phyloP scores from a whole-genome alignment of 441 rosid species.

The Erodium trifolium region DNA sequence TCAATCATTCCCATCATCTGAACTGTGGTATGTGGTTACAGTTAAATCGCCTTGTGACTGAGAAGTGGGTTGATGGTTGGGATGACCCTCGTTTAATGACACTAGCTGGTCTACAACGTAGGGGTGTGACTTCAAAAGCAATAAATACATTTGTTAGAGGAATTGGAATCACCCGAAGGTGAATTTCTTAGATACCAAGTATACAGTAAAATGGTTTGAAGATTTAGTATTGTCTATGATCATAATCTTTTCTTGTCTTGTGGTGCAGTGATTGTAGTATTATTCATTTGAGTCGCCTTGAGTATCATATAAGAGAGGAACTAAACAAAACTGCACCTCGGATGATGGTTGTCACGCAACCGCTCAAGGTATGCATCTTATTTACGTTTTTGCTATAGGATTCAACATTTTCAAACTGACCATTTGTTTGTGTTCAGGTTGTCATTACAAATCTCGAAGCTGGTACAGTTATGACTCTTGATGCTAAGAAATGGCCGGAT shows the following conservation, averaged over 20 bases:
- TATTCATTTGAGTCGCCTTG: constrained; percentile 81
- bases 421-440: constrained; percentile 31
- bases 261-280: constrained; percentile 70
- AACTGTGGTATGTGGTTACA: constrained; percentile 25
- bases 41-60: constrained; percentile 76
- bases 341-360: constrained; percentile 73
- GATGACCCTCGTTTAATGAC: constrained; percentile 99
- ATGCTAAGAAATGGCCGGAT: constrained; percentile 94
- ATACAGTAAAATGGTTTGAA: background rate
- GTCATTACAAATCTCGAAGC: constrained; percentile 73
- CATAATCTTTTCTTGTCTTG: constrained; percentile 14
- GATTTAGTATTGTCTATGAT: constrained; percentile 13
- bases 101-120: constrained; percentile 80
- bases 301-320: constrained; percentile 91
- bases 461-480: constrained; percentile 51
- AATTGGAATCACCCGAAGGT: constrained; percentile 95
- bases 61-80: constrained; percentile 92
- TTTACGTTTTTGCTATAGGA: constrained; percentile 7
- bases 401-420: background rate
- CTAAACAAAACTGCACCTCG: constrained; percentile 78
- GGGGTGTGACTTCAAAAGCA: constrained; percentile 79
- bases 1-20: background rate
- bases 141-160: constrained; percentile 84
- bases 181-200: constrained; percentile 16
- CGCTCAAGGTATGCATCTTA: constrained; percentile 57